phyloP scores from a whole-genome alignment of 139 green algal species.

The Chlorella sp. region DNA sequence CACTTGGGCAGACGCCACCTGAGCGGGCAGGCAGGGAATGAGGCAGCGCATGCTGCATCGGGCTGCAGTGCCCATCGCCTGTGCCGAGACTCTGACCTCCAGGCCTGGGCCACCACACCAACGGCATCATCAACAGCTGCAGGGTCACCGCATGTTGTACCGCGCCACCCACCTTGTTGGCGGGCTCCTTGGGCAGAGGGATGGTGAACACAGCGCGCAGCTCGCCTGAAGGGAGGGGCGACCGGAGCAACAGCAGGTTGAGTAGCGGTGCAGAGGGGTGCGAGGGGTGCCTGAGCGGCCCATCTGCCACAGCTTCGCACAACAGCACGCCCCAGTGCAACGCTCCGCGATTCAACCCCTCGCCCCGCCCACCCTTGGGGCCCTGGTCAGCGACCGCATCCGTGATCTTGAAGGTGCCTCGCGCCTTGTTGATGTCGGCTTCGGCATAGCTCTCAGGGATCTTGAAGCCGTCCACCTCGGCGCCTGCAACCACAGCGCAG shows the following conservation, averaged over 20 bases:
- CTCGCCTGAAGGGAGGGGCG: conserved; percentile 17
- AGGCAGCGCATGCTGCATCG: too few species aligned
- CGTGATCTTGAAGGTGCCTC: neutral
- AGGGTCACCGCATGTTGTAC: too few species aligned
- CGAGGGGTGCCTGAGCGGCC: neutral
- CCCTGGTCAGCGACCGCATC: neutral
- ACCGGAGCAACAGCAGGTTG: too few species aligned
- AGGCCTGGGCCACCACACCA: too few species aligned
- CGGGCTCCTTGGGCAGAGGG: neutral
- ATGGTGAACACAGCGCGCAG: conserved; percentile 22
- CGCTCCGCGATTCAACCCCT: too few species aligned
- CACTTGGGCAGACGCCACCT: neutral
- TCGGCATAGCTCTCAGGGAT: neutral
- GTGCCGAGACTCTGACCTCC: too few species aligned
- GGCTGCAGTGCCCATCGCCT: too few species aligned
- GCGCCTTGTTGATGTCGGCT: neutral
- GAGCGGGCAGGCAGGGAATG: too few species aligned
- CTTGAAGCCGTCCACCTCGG: conserved; percentile 11
- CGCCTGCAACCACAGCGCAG: neutral
- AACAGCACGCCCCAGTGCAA: too few species aligned
- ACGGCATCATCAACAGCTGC: too few species aligned
- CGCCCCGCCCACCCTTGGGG: neutral
- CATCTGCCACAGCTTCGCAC: too few species aligned
- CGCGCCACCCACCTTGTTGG: neutral
- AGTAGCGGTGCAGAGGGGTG: neutral